phyloP scores from a whole-genome alignment of 1,284 basidiomycete species.

The Apiotrichum montevideense region DNA sequence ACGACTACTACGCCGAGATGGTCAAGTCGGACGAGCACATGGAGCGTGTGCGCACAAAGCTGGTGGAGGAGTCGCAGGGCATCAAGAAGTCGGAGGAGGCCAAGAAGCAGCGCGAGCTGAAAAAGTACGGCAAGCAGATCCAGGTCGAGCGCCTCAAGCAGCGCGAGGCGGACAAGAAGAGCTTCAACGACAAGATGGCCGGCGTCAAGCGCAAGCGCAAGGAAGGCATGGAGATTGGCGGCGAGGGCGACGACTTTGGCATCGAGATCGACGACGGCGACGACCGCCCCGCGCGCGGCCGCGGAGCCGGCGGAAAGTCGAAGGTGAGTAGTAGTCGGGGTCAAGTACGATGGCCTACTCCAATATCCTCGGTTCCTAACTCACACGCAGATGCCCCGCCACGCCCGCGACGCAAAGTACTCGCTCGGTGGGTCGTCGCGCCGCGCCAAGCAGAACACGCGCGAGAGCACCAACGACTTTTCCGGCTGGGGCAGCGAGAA shows the following conservation, averaged over 20 bases:
- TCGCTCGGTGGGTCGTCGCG: constrained; percentile 62
- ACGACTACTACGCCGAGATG: constrained; percentile 99
- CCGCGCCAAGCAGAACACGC: constrained; percentile 72
- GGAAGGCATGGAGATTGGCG: constrained; percentile 68
- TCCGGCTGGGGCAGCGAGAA: constrained; percentile 47
- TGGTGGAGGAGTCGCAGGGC: constrained; percentile 78
- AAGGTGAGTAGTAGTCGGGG: constrained; percentile 27
- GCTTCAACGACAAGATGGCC: constrained; percentile 75
- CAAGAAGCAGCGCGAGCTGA: constrained; percentile 84
- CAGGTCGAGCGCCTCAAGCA: constrained; percentile 79
- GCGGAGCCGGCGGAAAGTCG: constrained; percentile 32
- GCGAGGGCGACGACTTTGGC: constrained; percentile 34
- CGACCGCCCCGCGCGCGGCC: constrained; percentile 25
- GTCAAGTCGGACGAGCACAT: constrained; percentile 96
- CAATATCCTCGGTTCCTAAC: neutral
- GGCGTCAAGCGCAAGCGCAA: constrained; percentile 83
- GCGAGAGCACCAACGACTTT: constrained; percentile 69
- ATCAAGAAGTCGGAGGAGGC: constrained; percentile 92
- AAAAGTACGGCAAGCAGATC: constrained; percentile 98
- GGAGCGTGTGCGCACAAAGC: constrained; percentile 86
- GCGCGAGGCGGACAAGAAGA: constrained; percentile 68
- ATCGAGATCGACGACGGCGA: constrained; percentile 12
- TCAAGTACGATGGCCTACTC: neutral
- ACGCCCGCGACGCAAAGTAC: constrained; percentile 68
- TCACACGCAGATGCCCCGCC: constrained; percentile 53